Evolutionary conservation across 352 stramenopile genomes (phyloP).

Genomic region (Phytophthora citricola): DNA sequence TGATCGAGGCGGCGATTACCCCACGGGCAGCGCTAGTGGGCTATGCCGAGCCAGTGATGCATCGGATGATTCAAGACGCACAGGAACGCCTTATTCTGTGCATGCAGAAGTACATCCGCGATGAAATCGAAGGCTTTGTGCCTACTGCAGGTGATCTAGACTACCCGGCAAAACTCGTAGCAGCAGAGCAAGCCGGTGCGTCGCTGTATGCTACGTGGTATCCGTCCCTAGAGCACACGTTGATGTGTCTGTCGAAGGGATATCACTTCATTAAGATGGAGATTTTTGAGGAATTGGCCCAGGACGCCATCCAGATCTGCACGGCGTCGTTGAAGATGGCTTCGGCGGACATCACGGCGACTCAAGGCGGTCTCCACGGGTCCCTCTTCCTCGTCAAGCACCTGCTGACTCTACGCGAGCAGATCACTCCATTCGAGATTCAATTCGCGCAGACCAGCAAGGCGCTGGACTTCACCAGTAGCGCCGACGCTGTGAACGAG

Average conservation of each 20-base stretch:
- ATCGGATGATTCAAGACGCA: constrained; percentile 86
- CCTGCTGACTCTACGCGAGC: constrained; percentile 80
- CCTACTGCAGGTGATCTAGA: constrained; percentile 60
- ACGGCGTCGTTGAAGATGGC: constrained; percentile 81
- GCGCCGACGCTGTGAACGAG: constrained; percentile 72
- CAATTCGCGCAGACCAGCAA: constrained; percentile 78
- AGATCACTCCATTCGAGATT: constrained; percentile 89
- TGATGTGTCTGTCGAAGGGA: constrained; percentile 87
- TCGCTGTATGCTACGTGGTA: constrained; percentile 87
- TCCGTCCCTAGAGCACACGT: constrained; percentile 79
- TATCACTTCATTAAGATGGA: constrained; percentile 89
- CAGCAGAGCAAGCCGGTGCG: constrained; percentile 28
- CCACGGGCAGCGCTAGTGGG: constrained; percentile 58
- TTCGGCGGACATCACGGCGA: constrained; percentile 61
- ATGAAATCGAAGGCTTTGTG: constrained; percentile 84
- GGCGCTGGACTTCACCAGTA: constrained; percentile 80
- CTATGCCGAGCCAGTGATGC: constrained; percentile 75
- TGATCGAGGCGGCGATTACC: constrained; percentile 77
- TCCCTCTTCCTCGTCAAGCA: constrained; percentile 86
- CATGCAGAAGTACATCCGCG: constrained; percentile 85
- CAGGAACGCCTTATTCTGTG: constrained; percentile 86
- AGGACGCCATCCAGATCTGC: constrained; percentile 86
- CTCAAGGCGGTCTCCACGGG: constrained; percentile 64
- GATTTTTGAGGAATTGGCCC: constrained; percentile 86
- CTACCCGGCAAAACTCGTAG: constrained; percentile 77